Evolutionary conservation across 1,139 yeast genomes (phyloP), one percentile per base, ranked within the genome.

Genomic region (Debaryomyces coudertii): DNA sequence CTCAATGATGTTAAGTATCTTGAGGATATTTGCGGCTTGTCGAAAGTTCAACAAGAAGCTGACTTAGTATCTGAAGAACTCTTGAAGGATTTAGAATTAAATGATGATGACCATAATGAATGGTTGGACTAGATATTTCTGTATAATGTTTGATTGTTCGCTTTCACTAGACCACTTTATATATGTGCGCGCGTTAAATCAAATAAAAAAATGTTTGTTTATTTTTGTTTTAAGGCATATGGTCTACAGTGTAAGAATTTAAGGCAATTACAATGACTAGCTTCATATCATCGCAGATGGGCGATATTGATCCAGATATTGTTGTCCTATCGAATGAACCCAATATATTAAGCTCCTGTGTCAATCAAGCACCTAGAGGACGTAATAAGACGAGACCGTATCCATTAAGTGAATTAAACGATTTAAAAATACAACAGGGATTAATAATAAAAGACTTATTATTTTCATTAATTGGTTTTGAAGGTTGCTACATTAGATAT

Each of bases 1-100:
- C 68, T 93, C 40, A 74, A 83, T 50, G 82, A 87, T 53, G 69
- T 84, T 1, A 74, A 70, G 25, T 87, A 80, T 55, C 74, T 93
- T 34, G 97, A 90, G 53, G 81, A 80, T 35, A 62, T 90, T 1
- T 83, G 95, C 54, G 99, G 98, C 0, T 72, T 93, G 47, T 75
- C 82, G 1, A 73, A 80, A 45, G 82, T 92, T 1, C 96, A 90
- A 57, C 67, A 78, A 43, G 82, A 80, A 46, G 92, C 95, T 0
- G 97, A 90, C 46, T 70, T 71, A 45, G 80, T 89, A 2, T 79
- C 71, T 1, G 66, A 62, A 40, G 57, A 67, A 16, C 56, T 74
- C 38, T 61, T 75, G 35, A 61, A 66, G 25, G 77, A 78, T 40
- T 46, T 72, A 39, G 66, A 57, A 11, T 53, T 81, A 15, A 71